Percentiles rank a stretch among this genome's conserved stretches.
Conservation (phyloP, 495 filamentous ascomycete species). For the Penicillium canescens region DNA sequence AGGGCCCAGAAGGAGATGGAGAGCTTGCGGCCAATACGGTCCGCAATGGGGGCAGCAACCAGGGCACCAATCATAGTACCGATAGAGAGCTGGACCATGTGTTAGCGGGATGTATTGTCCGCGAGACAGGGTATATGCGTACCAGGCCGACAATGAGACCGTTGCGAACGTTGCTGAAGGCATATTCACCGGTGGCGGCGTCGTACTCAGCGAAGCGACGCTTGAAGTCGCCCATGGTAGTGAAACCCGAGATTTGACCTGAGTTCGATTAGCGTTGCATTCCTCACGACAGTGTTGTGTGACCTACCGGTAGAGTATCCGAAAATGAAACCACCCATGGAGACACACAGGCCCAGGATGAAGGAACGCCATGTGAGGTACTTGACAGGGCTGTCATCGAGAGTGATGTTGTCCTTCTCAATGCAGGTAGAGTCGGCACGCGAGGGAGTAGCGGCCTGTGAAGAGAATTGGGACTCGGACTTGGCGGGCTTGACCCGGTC, state of each 20-base stretch:
- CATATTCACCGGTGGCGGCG: constrained; percentile 33
- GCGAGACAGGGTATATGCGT: constrained; percentile 8
- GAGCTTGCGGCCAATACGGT: constrained; percentile 53
- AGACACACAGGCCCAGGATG: constrained; percentile 53
- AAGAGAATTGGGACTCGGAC: constrained; percentile 30
- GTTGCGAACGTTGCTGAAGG: constrained; percentile 55
- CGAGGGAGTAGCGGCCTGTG: constrained; percentile 38
- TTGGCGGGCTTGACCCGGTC: constrained; percentile 32
- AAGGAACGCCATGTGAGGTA: constrained; percentile 52
- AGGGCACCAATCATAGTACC: constrained; percentile 72
- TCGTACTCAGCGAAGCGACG: constrained; percentile 45
- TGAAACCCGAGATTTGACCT: constrained; percentile 61
- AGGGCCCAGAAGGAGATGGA: constrained; percentile 58
- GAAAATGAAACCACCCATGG: constrained; percentile 77
- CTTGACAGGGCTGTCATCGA: constrained; percentile 48
- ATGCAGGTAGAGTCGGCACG: constrained; percentile 33
- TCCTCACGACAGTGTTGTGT: constrained; percentile 7
- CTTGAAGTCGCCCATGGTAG: constrained; percentile 58
- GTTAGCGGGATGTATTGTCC: constrained; percentile 4
- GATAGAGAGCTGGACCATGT: constrained; percentile 48
- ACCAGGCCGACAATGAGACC: constrained; percentile 59
- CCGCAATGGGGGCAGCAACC: constrained; percentile 56
- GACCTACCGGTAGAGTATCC: constrained; percentile 65
- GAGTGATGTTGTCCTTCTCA: constrained; percentile 41
- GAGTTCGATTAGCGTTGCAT: constrained; percentile 3